Evolutionary conservation across 163 green algal species (phyloP).

Genomic region (Scenedesmus sp.): DNA sequence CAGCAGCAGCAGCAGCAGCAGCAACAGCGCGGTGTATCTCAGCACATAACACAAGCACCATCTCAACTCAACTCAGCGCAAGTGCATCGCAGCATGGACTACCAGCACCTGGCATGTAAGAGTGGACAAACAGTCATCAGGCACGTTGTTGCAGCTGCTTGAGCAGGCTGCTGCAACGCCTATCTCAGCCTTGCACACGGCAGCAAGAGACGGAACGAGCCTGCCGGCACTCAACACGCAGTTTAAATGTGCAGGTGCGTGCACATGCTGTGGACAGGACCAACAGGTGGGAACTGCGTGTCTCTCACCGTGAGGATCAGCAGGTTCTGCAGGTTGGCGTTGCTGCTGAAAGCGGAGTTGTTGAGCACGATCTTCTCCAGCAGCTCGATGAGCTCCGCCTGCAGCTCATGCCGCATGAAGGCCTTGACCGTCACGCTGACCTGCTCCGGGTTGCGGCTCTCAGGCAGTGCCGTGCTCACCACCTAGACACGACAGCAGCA

Average conservation of each 20-base stretch:
- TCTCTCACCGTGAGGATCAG: neutral
- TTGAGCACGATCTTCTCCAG: slow-evolving; percentile 99
- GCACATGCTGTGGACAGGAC: neutral
- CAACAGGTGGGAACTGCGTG: too few species aligned
- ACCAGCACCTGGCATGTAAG: neutral
- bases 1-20: slow-evolving; percentile 71
- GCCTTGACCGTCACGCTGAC: slow-evolving; percentile 97
- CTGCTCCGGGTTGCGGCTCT: slow-evolving; percentile 99
- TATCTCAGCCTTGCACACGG: too few species aligned
- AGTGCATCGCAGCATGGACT: too few species aligned
- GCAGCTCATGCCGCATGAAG: slow-evolving; percentile 97
- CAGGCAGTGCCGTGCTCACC: slow-evolving; percentile 96
- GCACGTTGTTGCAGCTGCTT: too few species aligned
- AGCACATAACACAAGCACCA: neutral
- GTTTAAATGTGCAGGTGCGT: too few species aligned
- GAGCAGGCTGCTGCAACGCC: too few species aligned
- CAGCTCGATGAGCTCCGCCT: slow-evolving; percentile 98
- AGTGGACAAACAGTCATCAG: too few species aligned
- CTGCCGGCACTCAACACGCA: too few species aligned
- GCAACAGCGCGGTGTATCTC: neutral
- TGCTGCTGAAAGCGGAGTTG: slow-evolving; percentile 97
- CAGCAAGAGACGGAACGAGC: too few species aligned
- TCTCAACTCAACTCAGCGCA: too few species aligned
- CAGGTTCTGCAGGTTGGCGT: slow-evolving; percentile 93
- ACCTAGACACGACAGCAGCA: slow-evolving; percentile 66